Base-by-base conservation (phyloP, 495 filamentous ascomycete genomes). In the Cercophora scortea region DNA sequence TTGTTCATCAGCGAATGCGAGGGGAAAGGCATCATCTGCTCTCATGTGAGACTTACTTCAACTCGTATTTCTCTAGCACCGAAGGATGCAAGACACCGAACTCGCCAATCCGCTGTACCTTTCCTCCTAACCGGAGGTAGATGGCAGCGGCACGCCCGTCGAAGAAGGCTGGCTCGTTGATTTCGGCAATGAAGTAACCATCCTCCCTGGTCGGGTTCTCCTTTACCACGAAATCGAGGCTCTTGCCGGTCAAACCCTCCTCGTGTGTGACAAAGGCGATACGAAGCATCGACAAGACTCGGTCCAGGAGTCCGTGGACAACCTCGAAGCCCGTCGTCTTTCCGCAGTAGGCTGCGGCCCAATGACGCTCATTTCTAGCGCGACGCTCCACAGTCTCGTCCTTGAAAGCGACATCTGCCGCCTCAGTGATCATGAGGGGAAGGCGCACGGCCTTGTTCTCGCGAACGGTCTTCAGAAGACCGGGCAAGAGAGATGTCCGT, bases 321-420 rank as follows among this genome's bases (percentile, higher is more conserved):
- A 94, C 73, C 69, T 99, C 94, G 70, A 99, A 99, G 15, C 93
- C 93, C 56, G 85, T 88, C n/a, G 80, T 87, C 79, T 94, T 96
- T 56, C 90, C 92, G 65, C 89, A 93, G 77, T 84, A 95, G 0
- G 90, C 90, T n/a, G 90, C 93, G 15, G 89, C 90, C 70, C 94
- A 96, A 68, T 91, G 92, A 19, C 91, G 72, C 78, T 96, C 90
- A 62, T 99, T 99, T 54, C 90, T 76, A 55, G 81, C 85, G 72
- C 87, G 87, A 46, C 93, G 82, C 76, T 97, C 94, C 43, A 80
- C 62, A 4, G 68, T 71, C 52, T 81, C 56, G 58, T 93, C 90
- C 71, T 96, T 95, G 77, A 95, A 85, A 6, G 84, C 89, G 32
- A 97, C 85, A 68, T 99, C 93, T 48, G 87, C 85, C 18, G 87